Percentiles rank a stretch among this genome's conserved stretches.
Evolutionary conservation across 345 rosid genomes (phyloP).

Genomic region (Heritiera fomes): DNA sequence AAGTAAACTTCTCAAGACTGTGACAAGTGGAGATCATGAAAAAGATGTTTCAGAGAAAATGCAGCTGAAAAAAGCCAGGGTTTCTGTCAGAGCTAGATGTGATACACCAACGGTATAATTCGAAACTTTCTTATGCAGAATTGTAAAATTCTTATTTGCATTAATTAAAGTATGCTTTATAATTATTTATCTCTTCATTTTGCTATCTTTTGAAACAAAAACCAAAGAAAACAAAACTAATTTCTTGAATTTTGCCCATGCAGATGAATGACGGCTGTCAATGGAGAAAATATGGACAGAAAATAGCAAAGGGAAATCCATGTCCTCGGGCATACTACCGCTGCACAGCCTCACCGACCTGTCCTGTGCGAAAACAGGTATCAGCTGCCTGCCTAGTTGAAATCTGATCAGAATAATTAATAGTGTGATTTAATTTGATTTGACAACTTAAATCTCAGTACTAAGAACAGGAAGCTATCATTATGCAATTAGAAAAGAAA

Average conservation of each 20-base stretch:
- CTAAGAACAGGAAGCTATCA: not conserved
- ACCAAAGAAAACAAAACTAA: too few relatives aligned
- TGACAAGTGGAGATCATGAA: constrained; percentile 42
- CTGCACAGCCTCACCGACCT: constrained; percentile 58
- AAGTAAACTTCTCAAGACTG: constrained; percentile 41
- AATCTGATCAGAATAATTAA: not conserved
- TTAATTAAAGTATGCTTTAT: too few relatives aligned
- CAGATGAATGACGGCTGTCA: constrained; percentile 93
- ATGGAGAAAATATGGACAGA: constrained; percentile 96
- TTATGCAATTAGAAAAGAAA: not conserved
- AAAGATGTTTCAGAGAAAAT: constrained; percentile 43
- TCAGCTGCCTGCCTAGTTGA: not conserved
- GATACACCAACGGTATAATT: constrained; percentile 63
- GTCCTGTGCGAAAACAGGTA: constrained; percentile 96
- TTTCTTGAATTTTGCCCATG: not conserved
- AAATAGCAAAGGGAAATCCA: constrained; percentile 86
- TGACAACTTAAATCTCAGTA: not conserved
- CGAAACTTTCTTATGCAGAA: not conserved
- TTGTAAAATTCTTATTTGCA: too few relatives aligned
- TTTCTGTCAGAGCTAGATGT: constrained; percentile 83
- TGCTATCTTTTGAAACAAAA: too few relatives aligned
- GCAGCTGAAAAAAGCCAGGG: constrained; percentile 71
- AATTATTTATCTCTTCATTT: too few relatives aligned
- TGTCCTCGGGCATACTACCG: constrained; percentile 94
- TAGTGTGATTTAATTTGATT: not conserved